Conservation (phyloP, 2,329 filamentous ascomycete genomes). For the Ilyonectria destructans region DNA sequence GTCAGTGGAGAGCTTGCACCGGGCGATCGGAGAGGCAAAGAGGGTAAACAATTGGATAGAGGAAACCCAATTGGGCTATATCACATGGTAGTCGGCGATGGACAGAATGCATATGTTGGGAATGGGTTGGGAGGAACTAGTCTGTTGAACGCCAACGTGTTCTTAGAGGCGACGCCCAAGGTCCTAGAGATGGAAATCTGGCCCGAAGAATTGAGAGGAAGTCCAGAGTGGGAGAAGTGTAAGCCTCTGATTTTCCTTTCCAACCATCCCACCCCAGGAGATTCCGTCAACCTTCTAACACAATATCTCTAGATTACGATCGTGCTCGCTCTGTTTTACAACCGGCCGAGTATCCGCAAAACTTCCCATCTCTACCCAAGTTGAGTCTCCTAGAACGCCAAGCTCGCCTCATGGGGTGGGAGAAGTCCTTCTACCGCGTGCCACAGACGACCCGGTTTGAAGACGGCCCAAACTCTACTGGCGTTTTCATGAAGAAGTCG, state of each 20-base stretch:
- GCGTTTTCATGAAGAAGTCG: conserved; percentile 75
- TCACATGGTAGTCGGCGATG: conserved; percentile 74
- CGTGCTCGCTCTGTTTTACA: conserved; percentile 71
- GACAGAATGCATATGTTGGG: conserved; percentile 74
- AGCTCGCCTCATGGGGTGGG: conserved; percentile 66
- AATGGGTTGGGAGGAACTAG: conserved; percentile 78
- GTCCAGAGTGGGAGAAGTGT: conserved; percentile 65
- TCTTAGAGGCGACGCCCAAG: conserved; percentile 71
- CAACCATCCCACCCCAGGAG: not conserved
- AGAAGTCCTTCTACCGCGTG: conserved; percentile 69
- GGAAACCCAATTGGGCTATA: conserved; percentile 75
- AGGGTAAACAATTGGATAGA: conserved; percentile 50
- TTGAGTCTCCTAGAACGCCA: conserved; percentile 71
- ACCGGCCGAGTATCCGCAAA: conserved; percentile 71
- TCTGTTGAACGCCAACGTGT: conserved; percentile 79
- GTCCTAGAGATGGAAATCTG: conserved; percentile 70
- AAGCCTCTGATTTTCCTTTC: conserved; percentile 44
- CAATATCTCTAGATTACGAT: conserved; percentile 66
- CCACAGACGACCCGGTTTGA: conserved; percentile 76
- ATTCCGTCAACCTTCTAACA: not conserved
- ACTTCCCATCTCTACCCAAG: conserved; percentile 73
- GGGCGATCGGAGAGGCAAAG: conserved; percentile 35
- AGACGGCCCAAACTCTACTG: conserved; percentile 74
- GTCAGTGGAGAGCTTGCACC: conserved; percentile 67
- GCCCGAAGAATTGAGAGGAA: conserved; percentile 71